These are phyloP conservation scores for Suillus occidentalis DNA, from an alignment of 768 basidiomycete genomes.

Conservation along the genomic window DNA sequence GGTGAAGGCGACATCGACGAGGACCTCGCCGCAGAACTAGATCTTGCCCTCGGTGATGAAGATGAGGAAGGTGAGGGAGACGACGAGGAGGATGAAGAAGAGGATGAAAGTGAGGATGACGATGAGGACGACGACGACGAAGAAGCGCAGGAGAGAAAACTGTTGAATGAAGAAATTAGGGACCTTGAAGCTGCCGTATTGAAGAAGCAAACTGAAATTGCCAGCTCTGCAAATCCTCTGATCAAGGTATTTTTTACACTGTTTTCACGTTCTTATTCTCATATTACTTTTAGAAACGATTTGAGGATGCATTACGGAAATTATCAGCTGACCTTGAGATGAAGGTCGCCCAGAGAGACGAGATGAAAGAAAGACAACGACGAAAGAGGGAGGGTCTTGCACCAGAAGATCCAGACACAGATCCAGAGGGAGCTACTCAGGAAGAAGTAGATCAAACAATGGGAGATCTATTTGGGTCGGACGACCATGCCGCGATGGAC, in stretches of 20 bases:
- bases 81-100: conserved; percentile 65
- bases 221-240: conserved; percentile 81
- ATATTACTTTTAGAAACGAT: conserved; percentile 65
- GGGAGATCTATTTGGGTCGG: conserved; percentile 48
- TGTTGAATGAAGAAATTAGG: conserved; percentile 85
- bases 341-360: conserved; percentile 78
- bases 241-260: conserved; percentile 57
- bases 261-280: not conserved
- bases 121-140: conserved; percentile 80
- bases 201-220: conserved; percentile 82
- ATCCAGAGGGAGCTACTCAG: conserved; percentile 38
- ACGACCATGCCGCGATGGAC: conserved; percentile 39
- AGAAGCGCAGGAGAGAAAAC: conserved; percentile 70
- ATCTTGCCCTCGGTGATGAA: conserved; percentile 75
- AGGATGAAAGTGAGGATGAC: conserved; percentile 43
- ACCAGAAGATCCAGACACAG: conserved; percentile 38
- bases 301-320: conserved; percentile 91
- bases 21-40: conserved; percentile 85
- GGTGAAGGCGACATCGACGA: conserved; percentile 83
- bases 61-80: conserved; percentile 66
- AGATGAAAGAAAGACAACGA: conserved; percentile 73
- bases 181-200: conserved; percentile 86
- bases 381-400: conserved; percentile 66
- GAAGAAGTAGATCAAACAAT: conserved; percentile 35
- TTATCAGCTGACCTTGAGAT: conserved; percentile 82